Evolutionary conservation across 768 basidiomycete species (phyloP).

Genomic region (Lactarius hatsudake): DNA sequence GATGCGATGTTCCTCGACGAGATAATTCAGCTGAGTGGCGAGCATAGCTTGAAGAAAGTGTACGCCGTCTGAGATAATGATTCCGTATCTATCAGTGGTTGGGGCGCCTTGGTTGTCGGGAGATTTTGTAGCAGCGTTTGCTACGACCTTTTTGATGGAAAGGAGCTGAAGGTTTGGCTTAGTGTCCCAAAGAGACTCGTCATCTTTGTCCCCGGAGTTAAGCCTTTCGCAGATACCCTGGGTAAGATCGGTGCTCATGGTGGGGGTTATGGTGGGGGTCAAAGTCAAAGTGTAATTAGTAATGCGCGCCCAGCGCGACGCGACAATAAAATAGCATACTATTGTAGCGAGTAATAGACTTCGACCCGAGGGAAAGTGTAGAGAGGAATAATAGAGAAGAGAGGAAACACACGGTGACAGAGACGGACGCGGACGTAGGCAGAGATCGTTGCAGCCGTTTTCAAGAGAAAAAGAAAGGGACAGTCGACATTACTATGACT

Average conservation of each 20-base stretch:
- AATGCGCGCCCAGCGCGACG: conserved; percentile 21
- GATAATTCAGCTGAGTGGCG: conserved; percentile 81
- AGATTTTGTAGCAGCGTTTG: conserved; percentile 33
- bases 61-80: conserved; percentile 88
- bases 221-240: conserved; percentile 26
- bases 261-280: background rate
- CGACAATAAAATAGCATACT: background rate
- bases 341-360: conserved; percentile 30
- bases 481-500: no score
- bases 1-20: conserved; percentile 64
- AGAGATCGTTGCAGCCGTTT: no score
- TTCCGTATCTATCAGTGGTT: conserved; percentile 58
- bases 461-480: no score
- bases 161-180: conserved; percentile 71
- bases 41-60: conserved; percentile 92
- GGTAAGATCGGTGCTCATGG: conserved; percentile 11
- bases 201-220: conserved; percentile 20
- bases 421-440: no score
- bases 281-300: conserved; percentile 10
- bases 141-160: conserved; percentile 72
- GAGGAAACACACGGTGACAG: no score
- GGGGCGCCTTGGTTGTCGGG: conserved; percentile 11
- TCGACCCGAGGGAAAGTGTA: no score
- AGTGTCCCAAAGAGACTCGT: conserved; percentile 30
- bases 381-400: no score